Percentiles rank a stretch among this genome's conserved stretches.
Evolutionary conservation across 257 asterid species (phyloP).

Genomic region (Fraxinus anomala): DNA sequence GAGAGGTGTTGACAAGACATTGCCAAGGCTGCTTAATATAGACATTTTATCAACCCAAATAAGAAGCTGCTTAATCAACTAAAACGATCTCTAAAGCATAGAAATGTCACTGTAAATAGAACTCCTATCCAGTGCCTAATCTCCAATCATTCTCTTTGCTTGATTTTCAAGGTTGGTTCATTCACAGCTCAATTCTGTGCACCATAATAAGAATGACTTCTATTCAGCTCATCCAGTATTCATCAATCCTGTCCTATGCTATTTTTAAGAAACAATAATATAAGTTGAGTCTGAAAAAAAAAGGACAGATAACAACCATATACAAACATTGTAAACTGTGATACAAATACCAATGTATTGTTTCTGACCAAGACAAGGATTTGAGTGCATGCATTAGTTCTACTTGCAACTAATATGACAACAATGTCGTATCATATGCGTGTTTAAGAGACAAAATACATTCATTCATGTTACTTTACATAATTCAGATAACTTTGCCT

Average conservation of each 20-base stretch:
- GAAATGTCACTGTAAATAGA: neutral
- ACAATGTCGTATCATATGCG: neutral
- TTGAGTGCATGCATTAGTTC: neutral
- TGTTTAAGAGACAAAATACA: neutral
- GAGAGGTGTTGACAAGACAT: neutral
- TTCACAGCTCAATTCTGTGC: neutral
- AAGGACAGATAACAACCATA: neutral
- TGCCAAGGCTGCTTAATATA: neutral
- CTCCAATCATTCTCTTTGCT: neutral
- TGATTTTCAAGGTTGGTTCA: neutral
- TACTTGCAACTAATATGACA: neutral
- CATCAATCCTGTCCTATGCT: neutral
- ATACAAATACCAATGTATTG: neutral
- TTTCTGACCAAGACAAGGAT: neutral
- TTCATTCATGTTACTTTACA: neutral
- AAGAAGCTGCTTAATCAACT: neutral
- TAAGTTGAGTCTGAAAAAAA: neutral
- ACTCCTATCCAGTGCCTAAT: neutral
- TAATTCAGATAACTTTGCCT: conserved; percentile 6
- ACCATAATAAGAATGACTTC: neutral
- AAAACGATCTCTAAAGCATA: neutral
- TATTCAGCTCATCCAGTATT: neutral
- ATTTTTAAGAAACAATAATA: no score
- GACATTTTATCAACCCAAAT: neutral
- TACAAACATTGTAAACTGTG: neutral